These are phyloP conservation scores for Cucurbita moschata DNA, from an alignment of 306 rosid genomes.

Conservation along the genomic window DNA sequence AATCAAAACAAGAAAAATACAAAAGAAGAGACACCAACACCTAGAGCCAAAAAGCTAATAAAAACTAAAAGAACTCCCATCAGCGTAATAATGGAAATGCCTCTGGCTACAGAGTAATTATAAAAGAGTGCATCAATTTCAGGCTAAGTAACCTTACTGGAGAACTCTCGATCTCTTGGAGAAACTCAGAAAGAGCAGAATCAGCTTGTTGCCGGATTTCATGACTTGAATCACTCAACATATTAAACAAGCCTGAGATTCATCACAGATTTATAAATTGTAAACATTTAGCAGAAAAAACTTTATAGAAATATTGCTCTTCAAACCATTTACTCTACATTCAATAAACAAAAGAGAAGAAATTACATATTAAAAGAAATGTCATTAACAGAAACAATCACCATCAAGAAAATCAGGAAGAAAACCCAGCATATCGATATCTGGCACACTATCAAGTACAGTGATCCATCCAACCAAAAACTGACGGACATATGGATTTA, in stretches of 20 bases:
- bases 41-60: not conserved
- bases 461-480: constrained; percentile 99
- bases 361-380: not conserved
- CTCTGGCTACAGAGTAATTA: not conserved
- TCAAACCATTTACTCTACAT: not conserved
- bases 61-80: not conserved
- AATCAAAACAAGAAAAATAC: not conserved
- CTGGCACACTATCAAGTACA: constrained; percentile 95
- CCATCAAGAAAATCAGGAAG: constrained; percentile 12
- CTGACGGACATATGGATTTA: constrained; percentile 96
- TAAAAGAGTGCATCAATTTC: not conserved
- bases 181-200: constrained; percentile 98
- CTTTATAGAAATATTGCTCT: not conserved
- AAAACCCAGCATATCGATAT: constrained; percentile 89
- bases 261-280: not conserved
- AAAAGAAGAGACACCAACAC: not conserved
- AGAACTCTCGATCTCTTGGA: constrained; percentile 95
- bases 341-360: not conserved
- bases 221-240: constrained; percentile 94
- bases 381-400: not conserved
- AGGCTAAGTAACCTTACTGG: constrained; percentile 58
- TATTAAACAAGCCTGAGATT: constrained; percentile 85
- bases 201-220: constrained; percentile 98
- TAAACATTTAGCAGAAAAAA: not conserved
- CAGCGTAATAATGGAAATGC: not conserved